Percentiles rank a stretch among this genome's conserved stretches.
phyloP scores from a whole-genome alignment of 768 basidiomycete genomes.

The Lactarius hengduanensis region DNA sequence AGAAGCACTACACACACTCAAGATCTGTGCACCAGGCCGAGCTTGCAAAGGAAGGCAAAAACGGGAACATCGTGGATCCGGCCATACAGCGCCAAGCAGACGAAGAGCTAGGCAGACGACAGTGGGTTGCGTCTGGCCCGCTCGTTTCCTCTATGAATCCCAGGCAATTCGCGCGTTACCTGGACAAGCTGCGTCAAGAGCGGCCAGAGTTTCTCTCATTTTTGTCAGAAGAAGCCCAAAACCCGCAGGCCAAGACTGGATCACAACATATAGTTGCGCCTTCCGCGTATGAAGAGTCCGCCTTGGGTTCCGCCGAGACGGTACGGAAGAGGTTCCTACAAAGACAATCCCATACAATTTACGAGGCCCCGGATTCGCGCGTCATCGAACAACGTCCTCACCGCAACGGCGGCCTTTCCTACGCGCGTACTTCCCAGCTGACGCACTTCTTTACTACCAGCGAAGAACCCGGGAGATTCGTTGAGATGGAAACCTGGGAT shows the following conservation, averaged over 20 bases:
- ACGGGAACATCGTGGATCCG: slow-evolving; percentile 7
- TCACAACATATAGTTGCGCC: slow-evolving; percentile 13
- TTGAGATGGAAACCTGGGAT: slow-evolving; percentile 14
- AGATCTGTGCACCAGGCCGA: slow-evolving; percentile 15
- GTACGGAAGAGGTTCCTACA: slow-evolving; percentile 44
- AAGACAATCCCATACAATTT: slow-evolving; percentile 31
- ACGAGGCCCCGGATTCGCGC: slow-evolving; percentile 33
- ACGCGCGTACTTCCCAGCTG: slow-evolving; percentile 52
- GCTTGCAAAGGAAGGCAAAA: slow-evolving; percentile 17
- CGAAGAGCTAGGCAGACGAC: slow-evolving; percentile 2
- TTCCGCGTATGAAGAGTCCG: slow-evolving; percentile 26
- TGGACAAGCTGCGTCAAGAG: slow-evolving; percentile 54
- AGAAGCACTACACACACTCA: slow-evolving; percentile 28
- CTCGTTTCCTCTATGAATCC: slow-evolving; percentile 64
- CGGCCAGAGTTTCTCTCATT: slow-evolving; percentile 56
- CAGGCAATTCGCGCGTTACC: slow-evolving; percentile 55
- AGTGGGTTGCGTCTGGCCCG: slow-evolving; percentile 36
- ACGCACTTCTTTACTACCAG: slow-evolving; percentile 52
- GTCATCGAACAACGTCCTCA: slow-evolving; percentile 67
- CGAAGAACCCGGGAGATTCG: slow-evolving; percentile 57
- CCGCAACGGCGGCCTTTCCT: slow-evolving; percentile 57
- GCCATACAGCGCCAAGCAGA: slow-evolving; percentile 10
- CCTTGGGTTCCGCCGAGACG: slow-evolving; percentile 14
- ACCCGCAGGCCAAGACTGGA: slow-evolving; percentile 3
- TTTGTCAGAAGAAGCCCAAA: slow-evolving; percentile 34